Evolutionary conservation across 202 grass and related monocot genomes (phyloP).

Genomic region (Carex arenaria): DNA sequence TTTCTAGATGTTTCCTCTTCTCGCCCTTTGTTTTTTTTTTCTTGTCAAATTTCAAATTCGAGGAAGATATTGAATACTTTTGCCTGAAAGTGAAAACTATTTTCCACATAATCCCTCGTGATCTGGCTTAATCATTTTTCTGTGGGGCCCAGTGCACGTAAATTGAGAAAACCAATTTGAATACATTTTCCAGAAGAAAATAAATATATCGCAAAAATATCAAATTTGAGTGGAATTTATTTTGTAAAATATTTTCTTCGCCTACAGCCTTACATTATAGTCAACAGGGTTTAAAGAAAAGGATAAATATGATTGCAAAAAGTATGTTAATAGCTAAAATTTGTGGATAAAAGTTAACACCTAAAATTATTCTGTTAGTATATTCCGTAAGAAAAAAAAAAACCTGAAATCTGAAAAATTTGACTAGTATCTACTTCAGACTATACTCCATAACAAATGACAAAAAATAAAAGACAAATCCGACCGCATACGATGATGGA

Average conservation of each 20-base stretch:
- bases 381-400: not conserved
- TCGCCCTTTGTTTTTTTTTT: not conserved
- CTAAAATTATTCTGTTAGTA: not conserved
- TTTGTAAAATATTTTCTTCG: too few relatives aligned
- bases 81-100: too few relatives aligned
- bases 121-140: not conserved
- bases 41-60: not conserved
- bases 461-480: not conserved
- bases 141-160: not conserved
- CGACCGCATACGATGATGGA: not conserved
- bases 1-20: conserved; percentile 7
- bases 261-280: not conserved
- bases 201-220: not conserved
- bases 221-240: not conserved
- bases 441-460: too few relatives aligned
- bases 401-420: not conserved
- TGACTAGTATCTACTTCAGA: not conserved
- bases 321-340: not conserved
- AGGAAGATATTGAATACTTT: not conserved
- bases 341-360: not conserved
- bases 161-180: not conserved
- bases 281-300: not conserved
- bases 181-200: not conserved
- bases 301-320: not conserved
- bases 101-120: not conserved